Base-by-base conservation (phyloP, 768 basidiomycete species). In the Floccularia luteovirens region DNA sequence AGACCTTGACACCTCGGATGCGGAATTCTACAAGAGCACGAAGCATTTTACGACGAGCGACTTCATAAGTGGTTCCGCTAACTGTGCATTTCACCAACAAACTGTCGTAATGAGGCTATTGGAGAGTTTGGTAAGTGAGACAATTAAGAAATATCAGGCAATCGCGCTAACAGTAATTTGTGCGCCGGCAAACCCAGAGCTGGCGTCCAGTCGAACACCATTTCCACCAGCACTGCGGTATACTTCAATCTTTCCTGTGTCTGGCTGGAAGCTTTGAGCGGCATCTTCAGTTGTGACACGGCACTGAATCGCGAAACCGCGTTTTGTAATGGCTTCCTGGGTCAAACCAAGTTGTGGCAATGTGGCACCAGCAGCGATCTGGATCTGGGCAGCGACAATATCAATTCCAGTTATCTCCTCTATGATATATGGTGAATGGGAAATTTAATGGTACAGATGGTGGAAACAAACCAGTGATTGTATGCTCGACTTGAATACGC, bases 381-480 rank as follows among this genome's bases (percentile, higher is more conserved):
- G 96, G 50, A 99, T 98, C 63, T 98, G 96, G 14, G 96, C 96
- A 40, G 96, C 96, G 28, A 98, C 92, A 47, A 99, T 94, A 57
- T 99, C 96, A 60, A 98, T 92, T 37, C 96, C 96, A 45, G 96
- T 98, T 55, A 99, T 99, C 58, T 97, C 93, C 86, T 98, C 96
- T 93, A 58, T 21, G 42, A 35, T 28, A 17, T 40, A 30, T 28
- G 38, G 32, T 48, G 27, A 52, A 39, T 39, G 30, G 40, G 24
- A 17, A 35, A 32, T 24, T 32, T 28, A 22, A 27, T 31, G 28
- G 37, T 33, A 43, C 33, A 20, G 41, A n/a, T n/a, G 14, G 38
- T 31, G 30, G 25, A 13, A 41, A 43, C 42, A 28, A 45, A 90
- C 91, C 91, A 45, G 96, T 97, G 59, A 98, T 97, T 42, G 96